Evolutionary conservation across 2,329 filamentous ascomycete genomes (phyloP).

Genomic region (Stagonosporopsis rhizophila): DNA sequence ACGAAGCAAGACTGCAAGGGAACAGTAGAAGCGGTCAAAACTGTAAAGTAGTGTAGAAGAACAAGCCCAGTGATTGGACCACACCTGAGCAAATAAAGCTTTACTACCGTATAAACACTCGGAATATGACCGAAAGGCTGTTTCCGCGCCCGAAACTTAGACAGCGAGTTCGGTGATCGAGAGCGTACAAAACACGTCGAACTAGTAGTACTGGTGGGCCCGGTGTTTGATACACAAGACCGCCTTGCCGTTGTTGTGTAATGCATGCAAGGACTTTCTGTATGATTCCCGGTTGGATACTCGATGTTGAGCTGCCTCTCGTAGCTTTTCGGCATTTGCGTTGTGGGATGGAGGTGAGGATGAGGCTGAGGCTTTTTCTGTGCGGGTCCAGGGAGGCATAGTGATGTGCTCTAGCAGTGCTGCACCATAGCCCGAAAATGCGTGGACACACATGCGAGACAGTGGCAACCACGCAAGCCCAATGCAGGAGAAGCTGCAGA

Average conservation of each 20-base stretch:
- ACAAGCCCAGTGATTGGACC: background rate
- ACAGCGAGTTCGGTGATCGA: slow-evolving; percentile 3
- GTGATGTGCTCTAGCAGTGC: background rate
- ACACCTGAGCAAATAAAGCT: background rate
- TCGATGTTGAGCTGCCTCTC: background rate
- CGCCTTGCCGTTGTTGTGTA: slow-evolving; percentile 9
- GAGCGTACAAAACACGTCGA: background rate
- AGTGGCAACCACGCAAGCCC: background rate
- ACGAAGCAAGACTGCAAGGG: slow-evolving; percentile 1
- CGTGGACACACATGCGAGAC: slow-evolving; percentile 3
- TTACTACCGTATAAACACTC: background rate
- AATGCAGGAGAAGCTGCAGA: slow-evolving; percentile 16
- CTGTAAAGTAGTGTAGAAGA: background rate
- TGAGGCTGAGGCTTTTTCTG: background rate
- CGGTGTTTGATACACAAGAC: slow-evolving; percentile 10
- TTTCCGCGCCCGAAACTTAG: background rate
- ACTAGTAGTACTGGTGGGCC: slow-evolving; percentile 2
- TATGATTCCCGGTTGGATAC: background rate
- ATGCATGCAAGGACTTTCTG: slow-evolving; percentile 12
- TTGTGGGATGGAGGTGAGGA: background rate
- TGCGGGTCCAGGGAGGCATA: background rate
- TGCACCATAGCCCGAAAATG: background rate
- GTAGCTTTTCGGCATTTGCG: background rate
- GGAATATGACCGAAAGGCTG: background rate
- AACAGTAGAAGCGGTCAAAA: background rate